A percentile compares a stretch with the other conserved stretches of the same genome.
Evolutionary conservation across 805 yeast species (phyloP).

Genomic region (Starmerella potacharoeniae): DNA sequence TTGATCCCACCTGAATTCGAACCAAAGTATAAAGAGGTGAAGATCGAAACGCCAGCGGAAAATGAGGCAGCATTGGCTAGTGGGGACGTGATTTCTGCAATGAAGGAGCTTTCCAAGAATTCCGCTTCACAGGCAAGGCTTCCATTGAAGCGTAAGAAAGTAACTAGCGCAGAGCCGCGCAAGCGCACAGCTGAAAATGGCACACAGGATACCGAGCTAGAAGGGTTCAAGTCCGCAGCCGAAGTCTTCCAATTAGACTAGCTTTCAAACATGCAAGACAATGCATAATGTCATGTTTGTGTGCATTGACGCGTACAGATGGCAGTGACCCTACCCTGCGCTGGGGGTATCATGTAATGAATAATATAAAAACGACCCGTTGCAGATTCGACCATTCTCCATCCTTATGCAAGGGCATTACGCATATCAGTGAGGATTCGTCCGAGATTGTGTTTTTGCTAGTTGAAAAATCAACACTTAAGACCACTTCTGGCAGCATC

Average conservation of each 20-base stretch:
- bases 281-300: too few species aligned
- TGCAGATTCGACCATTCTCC: slow-evolving; percentile 28
- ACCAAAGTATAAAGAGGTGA: slow-evolving; percentile 48
- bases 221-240: neutral
- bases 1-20: slow-evolving; percentile 49
- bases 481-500: slow-evolving; percentile 45
- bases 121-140: neutral
- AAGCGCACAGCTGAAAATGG: neutral
- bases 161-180: neutral
- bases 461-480: slow-evolving; percentile 97
- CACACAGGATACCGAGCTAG: neutral
- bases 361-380: neutral
- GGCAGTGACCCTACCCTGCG: too few species aligned
- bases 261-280: neutral
- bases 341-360: too few species aligned
- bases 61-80: slow-evolving; percentile 35
- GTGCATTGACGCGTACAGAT: too few species aligned
- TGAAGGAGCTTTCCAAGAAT: slow-evolving; percentile 11
- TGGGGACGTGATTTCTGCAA: slow-evolving; percentile 19
- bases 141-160: neutral
- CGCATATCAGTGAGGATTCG: slow-evolving; percentile 99
- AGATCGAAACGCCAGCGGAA: slow-evolving; percentile 60
- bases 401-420: slow-evolving; percentile 99
- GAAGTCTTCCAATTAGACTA: neutral
- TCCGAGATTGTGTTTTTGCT: slow-evolving; percentile 99